Base-by-base conservation (phyloP, 2,329 filamentous ascomycete genomes). In the Colletotrichum trifolii region DNA sequence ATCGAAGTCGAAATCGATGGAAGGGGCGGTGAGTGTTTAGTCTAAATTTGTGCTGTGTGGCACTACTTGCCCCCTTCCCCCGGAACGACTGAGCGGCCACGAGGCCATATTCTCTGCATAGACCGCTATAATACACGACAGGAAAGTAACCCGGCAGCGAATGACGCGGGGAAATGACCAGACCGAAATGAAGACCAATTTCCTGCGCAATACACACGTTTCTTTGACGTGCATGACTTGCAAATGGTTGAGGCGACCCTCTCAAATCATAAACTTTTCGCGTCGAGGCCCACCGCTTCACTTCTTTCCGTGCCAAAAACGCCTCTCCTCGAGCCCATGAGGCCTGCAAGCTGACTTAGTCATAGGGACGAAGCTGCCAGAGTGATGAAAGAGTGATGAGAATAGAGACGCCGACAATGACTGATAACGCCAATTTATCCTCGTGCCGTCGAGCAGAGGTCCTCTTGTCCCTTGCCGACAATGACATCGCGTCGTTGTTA, bases 361-460 rank as follows among this genome's bases (percentile, higher is more conserved):
- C 8, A 43, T 43, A 52, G 55, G 47, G 42, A 36, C 42, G 54
- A 53, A 58, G 46, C 52, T 25, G 47, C 50, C 11, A 54, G 55
- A 43, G 38, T 40, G 45, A 62, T 52, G 38, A 66, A 49, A 55
- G 59, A 59, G 59, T 56, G 59, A 67, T 55, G 59, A 64, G 54
- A 61, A 68, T 59, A 54, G 60, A 52, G 54, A 67, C 50, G 57
- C 56, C 57, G 54, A 60, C 57, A 67, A 61, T 66, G 67, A 68
- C 60, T 55, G 64, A 57, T 67, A 68, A 68, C 67, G 67, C 67
- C 67, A 42, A 60, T 54, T 65, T 52, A 54, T 67, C 60, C 53
- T 59, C 60, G 52, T 39, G 50, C 49, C 49, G 40, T 50, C 54
- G 35, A 53, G 45, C 25, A 59, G 53, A 46, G 40, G 54, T 56